Conservation (phyloP, 73 alveolate species). For the Paramecium tetraurelia region DNA sequence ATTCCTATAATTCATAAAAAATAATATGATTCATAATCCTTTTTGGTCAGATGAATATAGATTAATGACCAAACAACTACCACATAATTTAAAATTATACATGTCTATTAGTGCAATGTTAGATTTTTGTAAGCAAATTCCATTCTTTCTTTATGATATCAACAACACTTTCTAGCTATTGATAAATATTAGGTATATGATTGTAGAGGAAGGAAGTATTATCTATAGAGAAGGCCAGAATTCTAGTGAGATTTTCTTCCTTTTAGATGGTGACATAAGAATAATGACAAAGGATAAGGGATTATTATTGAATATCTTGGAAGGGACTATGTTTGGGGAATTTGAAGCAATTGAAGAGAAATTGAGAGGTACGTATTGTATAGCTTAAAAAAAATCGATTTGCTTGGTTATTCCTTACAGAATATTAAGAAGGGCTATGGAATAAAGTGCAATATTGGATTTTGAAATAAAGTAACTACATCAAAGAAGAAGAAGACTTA, state of each 20-base stretch:
- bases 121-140: background rate
- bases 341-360: conserved; percentile 33
- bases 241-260: background rate
- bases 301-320: conserved; percentile 1
- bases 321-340: conserved; percentile 38
- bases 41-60: background rate
- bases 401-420: background rate
- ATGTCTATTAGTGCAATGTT: background rate
- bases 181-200: background rate
- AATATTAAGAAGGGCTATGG: background rate
- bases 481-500: background rate
- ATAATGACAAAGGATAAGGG: background rate
- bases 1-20: background rate
- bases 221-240: conserved; percentile 7
- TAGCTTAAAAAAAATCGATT: background rate
- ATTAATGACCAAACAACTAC: background rate
- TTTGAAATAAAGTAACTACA: background rate
- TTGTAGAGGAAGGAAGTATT: background rate
- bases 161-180: background rate
- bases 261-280: background rate
- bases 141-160: background rate
- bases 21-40: conserved; percentile 21
- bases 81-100: background rate
- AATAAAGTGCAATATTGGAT: background rate
- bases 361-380: conserved; percentile 10